Percentiles rank a stretch among this genome's conserved stretches.
phyloP scores from a whole-genome alignment of 148 eudicot genomes.

The Rhododendron ferrugineum region DNA sequence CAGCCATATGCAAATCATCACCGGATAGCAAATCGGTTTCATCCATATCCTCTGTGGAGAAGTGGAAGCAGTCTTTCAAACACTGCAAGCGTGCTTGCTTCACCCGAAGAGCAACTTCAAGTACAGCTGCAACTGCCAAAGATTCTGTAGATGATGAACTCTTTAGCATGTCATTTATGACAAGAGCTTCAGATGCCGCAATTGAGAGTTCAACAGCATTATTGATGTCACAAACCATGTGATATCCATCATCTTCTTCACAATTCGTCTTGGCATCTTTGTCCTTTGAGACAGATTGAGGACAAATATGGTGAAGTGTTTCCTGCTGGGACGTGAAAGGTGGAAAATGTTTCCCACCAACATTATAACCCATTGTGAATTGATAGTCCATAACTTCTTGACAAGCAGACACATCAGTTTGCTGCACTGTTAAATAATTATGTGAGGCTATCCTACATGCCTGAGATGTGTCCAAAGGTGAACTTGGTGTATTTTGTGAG shows the following conservation, averaged over 20 bases:
- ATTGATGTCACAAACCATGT: conserved; percentile 29
- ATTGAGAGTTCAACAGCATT: conserved; percentile 76
- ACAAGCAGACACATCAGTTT: conserved; percentile 15
- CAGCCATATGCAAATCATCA: conserved; percentile 56
- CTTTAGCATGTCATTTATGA: conserved; percentile 47
- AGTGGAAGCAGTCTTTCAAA: conserved; percentile 12
- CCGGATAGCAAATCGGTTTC: conserved; percentile 47
- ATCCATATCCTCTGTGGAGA: conserved; percentile 15
- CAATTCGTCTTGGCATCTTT: conserved; percentile 18
- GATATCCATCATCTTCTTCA: conserved; percentile 20
- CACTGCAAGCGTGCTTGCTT: conserved; percentile 67
- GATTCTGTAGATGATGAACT: conserved; percentile 26
- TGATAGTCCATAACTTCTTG: conserved; percentile 10
- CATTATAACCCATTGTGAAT: conserved; percentile 18
- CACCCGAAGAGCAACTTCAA: conserved; percentile 72
- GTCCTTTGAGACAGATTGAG: conserved; percentile 11
- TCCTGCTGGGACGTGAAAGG: conserved; percentile 24
- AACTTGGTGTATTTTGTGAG: conserved; percentile 25
- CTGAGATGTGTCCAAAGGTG: conserved; percentile 26
- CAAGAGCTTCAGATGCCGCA: conserved; percentile 86
- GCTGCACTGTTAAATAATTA: conserved; percentile 13
- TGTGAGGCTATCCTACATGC: conserved; percentile 17
- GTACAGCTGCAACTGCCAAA: conserved; percentile 42
- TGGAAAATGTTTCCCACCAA: conserved; percentile 11
- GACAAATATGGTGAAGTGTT: conserved; percentile 6